phyloP scores from a whole-genome alignment of 345 rosid genomes.

The Moricandia moricandioides region DNA sequence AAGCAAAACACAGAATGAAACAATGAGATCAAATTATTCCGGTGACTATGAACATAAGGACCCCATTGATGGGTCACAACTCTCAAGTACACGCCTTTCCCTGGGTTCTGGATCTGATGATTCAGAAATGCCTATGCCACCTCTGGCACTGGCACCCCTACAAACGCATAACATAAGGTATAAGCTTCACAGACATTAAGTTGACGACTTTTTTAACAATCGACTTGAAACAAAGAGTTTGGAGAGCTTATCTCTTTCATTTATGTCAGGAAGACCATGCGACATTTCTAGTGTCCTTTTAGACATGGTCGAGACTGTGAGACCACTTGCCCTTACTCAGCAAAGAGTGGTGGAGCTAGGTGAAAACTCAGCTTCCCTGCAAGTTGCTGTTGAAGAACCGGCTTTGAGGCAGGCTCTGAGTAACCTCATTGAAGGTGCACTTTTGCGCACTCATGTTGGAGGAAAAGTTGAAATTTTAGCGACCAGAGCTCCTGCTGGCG shows the following conservation, averaged over 20 bases:
- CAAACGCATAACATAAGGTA: constrained; percentile 67
- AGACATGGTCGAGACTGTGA: constrained; percentile 74
- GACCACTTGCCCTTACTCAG: constrained; percentile 80
- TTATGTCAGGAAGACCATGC: constrained; percentile 95
- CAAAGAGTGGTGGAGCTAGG: constrained; percentile 61
- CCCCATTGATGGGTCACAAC: constrained; percentile 27
- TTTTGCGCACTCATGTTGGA: constrained; percentile 75
- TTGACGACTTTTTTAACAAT: not conserved
- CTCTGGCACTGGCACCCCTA: constrained; percentile 64
- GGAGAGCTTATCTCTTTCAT: constrained; percentile 45
- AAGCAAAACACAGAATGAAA: constrained; percentile 41
- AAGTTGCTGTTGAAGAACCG: constrained; percentile 82
- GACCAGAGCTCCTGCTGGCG: constrained; percentile 81
- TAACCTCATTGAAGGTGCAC: constrained; percentile 93
- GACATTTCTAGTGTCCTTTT: constrained; percentile 68
- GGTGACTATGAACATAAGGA: constrained; percentile 38
- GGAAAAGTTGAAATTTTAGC: constrained; percentile 73
- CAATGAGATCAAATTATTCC: constrained; percentile 51
- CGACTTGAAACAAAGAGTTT: too few relatives aligned
- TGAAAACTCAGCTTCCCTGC: constrained; percentile 51
- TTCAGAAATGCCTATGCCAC: constrained; percentile 93
- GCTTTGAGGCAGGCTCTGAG: constrained; percentile 89
- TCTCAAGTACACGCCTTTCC: constrained; percentile 35
- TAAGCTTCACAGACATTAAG: not conserved
- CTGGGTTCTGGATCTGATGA: constrained; percentile 50